A percentile compares a stretch with the other conserved stretches of the same genome.
These are phyloP conservation scores for Coriaria nepalensis DNA, from an alignment of 306 rosid species.

Conservation along the genomic window DNA sequence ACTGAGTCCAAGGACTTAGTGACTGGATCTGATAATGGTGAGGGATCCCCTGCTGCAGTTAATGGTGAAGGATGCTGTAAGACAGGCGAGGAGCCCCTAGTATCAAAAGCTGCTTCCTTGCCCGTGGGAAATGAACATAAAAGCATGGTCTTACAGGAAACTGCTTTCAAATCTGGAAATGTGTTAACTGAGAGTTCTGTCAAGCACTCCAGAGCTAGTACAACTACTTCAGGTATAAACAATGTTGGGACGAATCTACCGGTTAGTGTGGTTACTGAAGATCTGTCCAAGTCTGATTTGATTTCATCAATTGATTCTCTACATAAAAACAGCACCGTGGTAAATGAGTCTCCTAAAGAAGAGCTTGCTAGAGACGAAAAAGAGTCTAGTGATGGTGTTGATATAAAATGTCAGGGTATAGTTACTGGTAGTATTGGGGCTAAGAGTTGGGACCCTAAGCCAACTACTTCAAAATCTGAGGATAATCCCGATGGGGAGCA, in stretches of 20 bases:
- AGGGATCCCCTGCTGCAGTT: conserved; percentile 31
- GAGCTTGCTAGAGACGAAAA: conserved; percentile 18
- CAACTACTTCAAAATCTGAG: conserved; percentile 15
- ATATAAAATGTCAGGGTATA: conserved; percentile 18
- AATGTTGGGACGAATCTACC: conserved; percentile 77
- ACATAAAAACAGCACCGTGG: conserved; percentile 30
- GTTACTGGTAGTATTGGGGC: conserved; percentile 14
- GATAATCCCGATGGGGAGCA: conserved; percentile 19
- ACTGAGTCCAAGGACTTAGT: conserved; percentile 30
- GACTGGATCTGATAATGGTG: conserved; percentile 37
- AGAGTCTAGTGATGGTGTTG: conserved; percentile 18
- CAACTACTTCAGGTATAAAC: conserved; percentile 42
- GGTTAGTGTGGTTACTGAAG: conserved; percentile 82
- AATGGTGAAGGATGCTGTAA: conserved; percentile 31
- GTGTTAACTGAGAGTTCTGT: conserved; percentile 82
- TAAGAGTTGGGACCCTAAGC: conserved; percentile 21
- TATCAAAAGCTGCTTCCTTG: conserved; percentile 28
- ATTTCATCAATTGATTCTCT: conserved; percentile 47
- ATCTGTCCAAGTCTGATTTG: conserved; percentile 52
- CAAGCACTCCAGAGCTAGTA: conserved; percentile 51
- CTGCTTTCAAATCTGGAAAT: conserved; percentile 62
- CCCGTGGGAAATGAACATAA: conserved; percentile 37
- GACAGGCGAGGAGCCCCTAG: conserved; percentile 30
- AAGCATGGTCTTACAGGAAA: conserved; percentile 41
- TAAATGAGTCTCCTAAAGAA: conserved; percentile 29